Evolutionary conservation across 208 protist species (phyloP).

Genomic region (Trypanosoma melophagium): DNA sequence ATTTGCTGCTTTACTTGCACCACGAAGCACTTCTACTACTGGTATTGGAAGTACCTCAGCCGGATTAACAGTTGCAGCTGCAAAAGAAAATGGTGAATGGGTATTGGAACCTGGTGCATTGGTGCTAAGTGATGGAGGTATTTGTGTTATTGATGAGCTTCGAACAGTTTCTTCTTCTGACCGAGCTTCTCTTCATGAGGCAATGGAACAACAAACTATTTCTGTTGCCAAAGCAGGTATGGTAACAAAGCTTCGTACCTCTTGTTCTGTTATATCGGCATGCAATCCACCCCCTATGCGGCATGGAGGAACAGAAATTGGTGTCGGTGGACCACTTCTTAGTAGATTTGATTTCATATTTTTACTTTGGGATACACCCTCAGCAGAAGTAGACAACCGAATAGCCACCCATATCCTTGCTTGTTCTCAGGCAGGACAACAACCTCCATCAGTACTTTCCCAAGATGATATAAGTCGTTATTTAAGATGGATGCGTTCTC

Average conservation of each 20-base stretch:
- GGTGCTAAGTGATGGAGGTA: conserved; percentile 96
- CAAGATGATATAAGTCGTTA: conserved; percentile 70
- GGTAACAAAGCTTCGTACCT: conserved; percentile 95
- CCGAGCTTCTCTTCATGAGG: conserved; percentile 96
- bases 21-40: conserved; percentile 87
- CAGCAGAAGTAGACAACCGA: conserved; percentile 76
- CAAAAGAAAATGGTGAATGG: conserved; percentile 90
- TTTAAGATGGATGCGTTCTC: conserved; percentile 73
- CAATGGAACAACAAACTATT: conserved; percentile 99
- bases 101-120: conserved; percentile 95
- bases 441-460: conserved; percentile 36
- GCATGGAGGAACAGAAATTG: conserved; percentile 79
- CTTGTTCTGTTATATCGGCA: conserved; percentile 94
- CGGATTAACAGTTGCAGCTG: conserved; percentile 89
- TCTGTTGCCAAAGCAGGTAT: conserved; percentile 95
- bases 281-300: conserved; percentile 91
- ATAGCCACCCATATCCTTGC: conserved; percentile 89
- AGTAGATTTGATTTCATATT: conserved; percentile 97
- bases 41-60: conserved; percentile 91
- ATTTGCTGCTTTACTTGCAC: conserved; percentile 75
- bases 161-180: conserved; percentile 94
- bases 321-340: conserved; percentile 93
- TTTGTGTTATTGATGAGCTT: conserved; percentile 98
- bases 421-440: conserved; percentile 37
- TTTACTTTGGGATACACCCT: conserved; percentile 91